Conservation (phyloP, 768 basidiomycete genomes). For the Lactarius sp. region DNA sequence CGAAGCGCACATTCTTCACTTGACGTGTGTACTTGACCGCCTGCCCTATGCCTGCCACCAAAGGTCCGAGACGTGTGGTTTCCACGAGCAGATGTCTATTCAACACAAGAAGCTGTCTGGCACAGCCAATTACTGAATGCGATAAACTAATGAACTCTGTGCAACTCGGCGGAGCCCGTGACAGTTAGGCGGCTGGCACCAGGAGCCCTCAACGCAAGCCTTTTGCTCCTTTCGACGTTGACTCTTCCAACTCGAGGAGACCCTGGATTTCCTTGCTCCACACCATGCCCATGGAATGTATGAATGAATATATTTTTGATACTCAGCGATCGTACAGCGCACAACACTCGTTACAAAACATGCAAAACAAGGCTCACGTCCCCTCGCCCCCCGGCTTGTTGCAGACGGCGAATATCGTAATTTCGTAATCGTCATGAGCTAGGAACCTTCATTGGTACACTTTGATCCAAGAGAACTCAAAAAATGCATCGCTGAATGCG, state of each 20-base stretch:
- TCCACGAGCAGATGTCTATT: conserved; percentile 1
- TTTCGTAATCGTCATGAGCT: not conserved
- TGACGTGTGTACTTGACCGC: not conserved
- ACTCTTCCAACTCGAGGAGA: not conserved
- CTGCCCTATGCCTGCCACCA: not conserved
- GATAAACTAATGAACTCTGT: conserved; percentile 7
- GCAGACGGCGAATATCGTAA: not conserved
- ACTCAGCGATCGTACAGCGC: conserved; percentile 9
- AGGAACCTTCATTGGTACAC: conserved; percentile 15
- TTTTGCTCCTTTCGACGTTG: not conserved
- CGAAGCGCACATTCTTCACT: not conserved
- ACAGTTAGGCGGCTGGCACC: not conserved
- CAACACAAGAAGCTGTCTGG: not conserved
- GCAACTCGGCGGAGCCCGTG: conserved; percentile 4
- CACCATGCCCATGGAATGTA: not conserved
- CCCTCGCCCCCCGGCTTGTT: not conserved
- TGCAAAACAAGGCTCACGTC: not conserved
- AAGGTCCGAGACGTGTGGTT: not conserved
- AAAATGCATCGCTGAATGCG: conserved; percentile 18
- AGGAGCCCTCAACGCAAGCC: not conserved
- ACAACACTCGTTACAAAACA: not conserved
- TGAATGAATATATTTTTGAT: not conserved
- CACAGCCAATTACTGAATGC: not conserved
- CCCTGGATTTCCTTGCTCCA: not conserved
- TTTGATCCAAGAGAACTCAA: conserved; percentile 22